These are phyloP conservation scores for Fomitopsis schrenkii DNA, from an alignment of 1,284 basidiomycete genomes.

Conservation along the genomic window DNA sequence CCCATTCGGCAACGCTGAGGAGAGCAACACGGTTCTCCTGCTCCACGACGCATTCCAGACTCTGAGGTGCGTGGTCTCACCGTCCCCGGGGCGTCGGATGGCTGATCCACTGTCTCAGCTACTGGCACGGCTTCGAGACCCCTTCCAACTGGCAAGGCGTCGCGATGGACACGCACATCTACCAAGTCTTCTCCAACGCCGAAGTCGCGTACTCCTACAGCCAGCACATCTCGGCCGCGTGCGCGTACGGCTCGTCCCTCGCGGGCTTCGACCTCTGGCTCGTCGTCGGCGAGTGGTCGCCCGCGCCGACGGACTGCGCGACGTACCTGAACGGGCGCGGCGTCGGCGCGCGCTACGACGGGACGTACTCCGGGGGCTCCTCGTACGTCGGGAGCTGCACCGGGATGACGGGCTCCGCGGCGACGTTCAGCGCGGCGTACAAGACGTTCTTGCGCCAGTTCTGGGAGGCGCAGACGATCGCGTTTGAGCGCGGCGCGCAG, in stretches of 20 bases:
- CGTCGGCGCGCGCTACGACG: constrained; percentile 77
- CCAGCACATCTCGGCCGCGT: constrained; percentile 68
- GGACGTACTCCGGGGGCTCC: constrained; percentile 60
- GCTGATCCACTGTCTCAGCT: constrained; percentile 29
- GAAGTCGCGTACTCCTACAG: constrained; percentile 46
- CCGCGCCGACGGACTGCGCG: constrained; percentile 85
- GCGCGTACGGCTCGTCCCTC: constrained; percentile 44
- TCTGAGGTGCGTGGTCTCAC: constrained; percentile 30
- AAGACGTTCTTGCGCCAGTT: constrained; percentile 80
- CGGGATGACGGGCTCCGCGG: constrained; percentile 67
- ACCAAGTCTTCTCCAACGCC: constrained; percentile 72
- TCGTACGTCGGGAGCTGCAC: constrained; percentile 67
- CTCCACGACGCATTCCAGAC: constrained; percentile 87
- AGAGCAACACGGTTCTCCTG: constrained; percentile 63
- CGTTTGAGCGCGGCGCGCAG: constrained; percentile 54
- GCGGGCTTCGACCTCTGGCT: constrained; percentile 63
- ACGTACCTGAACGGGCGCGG: constrained; percentile 59
- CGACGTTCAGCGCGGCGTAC: constrained; percentile 72
- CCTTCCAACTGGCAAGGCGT: constrained; percentile 60
- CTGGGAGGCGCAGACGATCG: constrained; percentile 81
- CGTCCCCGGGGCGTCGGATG: neutral
- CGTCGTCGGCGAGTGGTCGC: constrained; percentile 84
- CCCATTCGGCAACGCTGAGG: constrained; percentile 53
- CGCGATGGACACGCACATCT: constrained; percentile 80
- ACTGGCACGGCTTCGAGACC: constrained; percentile 71